Evolutionary conservation across 2,329 filamentous ascomycete genomes (phyloP).

Genomic region (Fusarium redolens): DNA sequence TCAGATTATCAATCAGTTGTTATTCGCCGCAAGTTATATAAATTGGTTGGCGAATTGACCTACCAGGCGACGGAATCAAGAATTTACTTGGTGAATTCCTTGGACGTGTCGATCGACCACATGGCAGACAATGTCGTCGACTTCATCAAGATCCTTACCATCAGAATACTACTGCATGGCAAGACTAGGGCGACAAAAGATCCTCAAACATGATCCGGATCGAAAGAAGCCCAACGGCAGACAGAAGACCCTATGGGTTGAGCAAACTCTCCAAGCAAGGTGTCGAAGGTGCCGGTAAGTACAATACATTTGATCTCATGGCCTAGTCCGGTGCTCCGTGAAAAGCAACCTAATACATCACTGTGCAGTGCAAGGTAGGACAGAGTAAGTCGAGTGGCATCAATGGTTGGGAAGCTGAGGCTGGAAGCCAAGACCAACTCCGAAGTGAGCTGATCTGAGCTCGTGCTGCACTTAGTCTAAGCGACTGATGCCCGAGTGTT

Average conservation of each 20-base stretch:
- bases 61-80: neutral
- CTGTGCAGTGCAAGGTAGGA: neutral
- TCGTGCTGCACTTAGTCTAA: neutral
- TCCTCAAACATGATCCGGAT: neutral
- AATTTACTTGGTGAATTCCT: neutral
- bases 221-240: neutral
- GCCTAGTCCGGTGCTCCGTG: fast-evolving
- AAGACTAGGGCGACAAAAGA: fast-evolving
- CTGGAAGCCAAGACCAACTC: neutral
- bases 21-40: neutral
- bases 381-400: neutral
- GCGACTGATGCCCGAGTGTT: neutral
- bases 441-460: neutral
- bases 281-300: neutral
- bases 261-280: neutral
- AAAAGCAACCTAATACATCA: neutral
- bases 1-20: neutral
- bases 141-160: fast-evolving
- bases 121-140: neutral
- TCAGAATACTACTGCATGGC: fast-evolving
- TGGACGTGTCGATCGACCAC: neutral
- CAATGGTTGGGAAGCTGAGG: neutral
- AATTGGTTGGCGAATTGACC: fast-evolving
- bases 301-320: too few species aligned
- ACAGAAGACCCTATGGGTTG: too few species aligned